Percentiles rank a stretch among this genome's conserved stretches.
phyloP scores from a whole-genome alignment of 2,329 filamentous ascomycete species.

The Cucurbitaria berberidis region DNA sequence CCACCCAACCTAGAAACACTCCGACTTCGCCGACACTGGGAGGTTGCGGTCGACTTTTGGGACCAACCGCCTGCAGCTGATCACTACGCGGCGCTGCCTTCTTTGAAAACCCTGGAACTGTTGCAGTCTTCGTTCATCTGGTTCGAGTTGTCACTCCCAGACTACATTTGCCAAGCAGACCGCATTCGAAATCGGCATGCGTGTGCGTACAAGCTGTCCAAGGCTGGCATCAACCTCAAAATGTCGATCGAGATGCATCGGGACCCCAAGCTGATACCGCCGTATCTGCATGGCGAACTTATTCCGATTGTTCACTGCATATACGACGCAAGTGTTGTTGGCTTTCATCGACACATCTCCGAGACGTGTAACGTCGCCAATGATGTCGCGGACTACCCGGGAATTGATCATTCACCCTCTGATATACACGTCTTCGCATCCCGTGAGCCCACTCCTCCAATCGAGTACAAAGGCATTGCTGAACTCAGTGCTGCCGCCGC shows the following conservation, averaged over 20 bases:
- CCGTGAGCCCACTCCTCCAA: not conserved
- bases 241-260: conserved; percentile 34
- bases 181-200: conserved; percentile 34
- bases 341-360: conserved; percentile 32
- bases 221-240: conserved; percentile 35
- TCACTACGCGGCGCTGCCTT: conserved; percentile 32
- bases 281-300: conserved; percentile 39
- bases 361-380: not conserved
- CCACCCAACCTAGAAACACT: conserved; percentile 40
- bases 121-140: conserved; percentile 27
- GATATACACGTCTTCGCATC: not conserved
- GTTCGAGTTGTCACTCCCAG: conserved; percentile 9
- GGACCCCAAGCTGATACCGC: conserved; percentile 34
- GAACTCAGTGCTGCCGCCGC: no score
- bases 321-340: conserved; percentile 55
- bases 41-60: conserved; percentile 31
- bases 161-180: conserved; percentile 34
- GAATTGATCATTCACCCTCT: not conserved
- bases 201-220: conserved; percentile 32
- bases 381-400: not conserved
- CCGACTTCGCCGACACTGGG: conserved; percentile 31
- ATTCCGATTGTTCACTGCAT: conserved; percentile 29
- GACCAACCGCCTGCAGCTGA: conserved; percentile 34
- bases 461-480: not conserved
- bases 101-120: conserved; percentile 37